Evolutionary conservation across 169 alveolate species (phyloP).

Genomic region (Cryptosporidium viatorum): DNA sequence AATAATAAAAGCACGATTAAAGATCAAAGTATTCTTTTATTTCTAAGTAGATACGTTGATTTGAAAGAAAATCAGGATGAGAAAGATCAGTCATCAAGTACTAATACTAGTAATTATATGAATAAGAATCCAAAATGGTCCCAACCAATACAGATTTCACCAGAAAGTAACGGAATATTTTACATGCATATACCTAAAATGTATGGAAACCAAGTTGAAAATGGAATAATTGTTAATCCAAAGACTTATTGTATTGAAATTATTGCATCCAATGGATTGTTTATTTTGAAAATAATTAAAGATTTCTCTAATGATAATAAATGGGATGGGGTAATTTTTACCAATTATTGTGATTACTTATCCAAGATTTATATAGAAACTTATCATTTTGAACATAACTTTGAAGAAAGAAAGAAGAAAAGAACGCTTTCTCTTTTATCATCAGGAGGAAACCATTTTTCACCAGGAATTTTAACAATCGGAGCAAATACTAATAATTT

Average conservation of each 20-base stretch:
- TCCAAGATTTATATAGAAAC: slow-evolving; percentile 57
- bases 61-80: neutral
- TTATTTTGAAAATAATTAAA: slow-evolving; percentile 30
- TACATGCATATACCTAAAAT: slow-evolving; percentile 37
- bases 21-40: slow-evolving; percentile 44
- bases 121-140: slow-evolving; percentile 36
- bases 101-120: neutral
- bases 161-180: slow-evolving; percentile 59
- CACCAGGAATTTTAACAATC: neutral
- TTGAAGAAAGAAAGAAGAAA: slow-evolving; percentile 23
- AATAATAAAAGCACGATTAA: slow-evolving; percentile 16
- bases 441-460: neutral
- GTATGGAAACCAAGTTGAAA: neutral
- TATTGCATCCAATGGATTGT: slow-evolving; percentile 30
- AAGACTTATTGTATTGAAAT: slow-evolving; percentile 63
- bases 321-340: slow-evolving; percentile 69
- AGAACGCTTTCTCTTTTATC: slow-evolving; percentile 19
- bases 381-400: slow-evolving; percentile 51
- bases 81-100: neutral
- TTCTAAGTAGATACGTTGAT: neutral
- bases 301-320: neutral
- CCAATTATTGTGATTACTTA: slow-evolving; percentile 48
- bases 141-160: slow-evolving; percentile 53
- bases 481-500: neutral
- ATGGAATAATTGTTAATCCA: slow-evolving; percentile 35